Conservation (phyloP, 2,329 filamentous ascomycete genomes). For the Dactylellina drechsleri region DNA sequence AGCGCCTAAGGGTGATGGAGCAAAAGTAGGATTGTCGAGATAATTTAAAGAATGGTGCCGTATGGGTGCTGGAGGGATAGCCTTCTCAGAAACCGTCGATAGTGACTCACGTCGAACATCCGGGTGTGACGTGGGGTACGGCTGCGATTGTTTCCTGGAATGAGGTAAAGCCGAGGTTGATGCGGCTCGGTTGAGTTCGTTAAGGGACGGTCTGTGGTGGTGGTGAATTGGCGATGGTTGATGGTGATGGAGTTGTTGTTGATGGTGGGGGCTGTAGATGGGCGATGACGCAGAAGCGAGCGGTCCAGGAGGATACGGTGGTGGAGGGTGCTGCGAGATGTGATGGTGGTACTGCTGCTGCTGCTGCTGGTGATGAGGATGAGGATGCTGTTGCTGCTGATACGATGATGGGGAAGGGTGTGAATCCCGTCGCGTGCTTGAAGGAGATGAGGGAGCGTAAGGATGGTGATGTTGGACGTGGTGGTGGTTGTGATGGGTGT, state of each 20-base stretch:
- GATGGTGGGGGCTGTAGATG: constrained; percentile 8
- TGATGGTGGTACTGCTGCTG: constrained; percentile 36
- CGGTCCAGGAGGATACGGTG: constrained; percentile 1
- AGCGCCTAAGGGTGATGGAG: constrained; percentile 29
- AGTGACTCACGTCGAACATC: constrained; percentile 44
- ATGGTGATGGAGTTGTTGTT: constrained; percentile 32
- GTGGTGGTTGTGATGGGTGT: constrained; percentile 8
- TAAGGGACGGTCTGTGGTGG: constrained; percentile 36
- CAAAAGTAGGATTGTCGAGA: constrained; percentile 44
- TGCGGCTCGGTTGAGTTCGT: constrained; percentile 20
- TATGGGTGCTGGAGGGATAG: constrained; percentile 34
- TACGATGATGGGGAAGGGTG: constrained; percentile 16
- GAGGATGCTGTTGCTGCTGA: constrained; percentile 27
- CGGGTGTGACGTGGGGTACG: constrained; percentile 35
- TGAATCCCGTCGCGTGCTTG: constrained; percentile 35
- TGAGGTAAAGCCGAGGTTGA: constrained; percentile 30
- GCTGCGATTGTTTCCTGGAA: constrained; percentile 35
- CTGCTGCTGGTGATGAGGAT: constrained; percentile 26
- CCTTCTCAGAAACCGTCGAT: constrained; percentile 39
- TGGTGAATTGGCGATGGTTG: constrained; percentile 31
- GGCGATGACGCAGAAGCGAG: constrained; percentile 18
- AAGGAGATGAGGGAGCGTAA: neutral
- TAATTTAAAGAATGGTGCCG: constrained; percentile 42
- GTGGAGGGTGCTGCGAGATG: constrained; percentile 22
- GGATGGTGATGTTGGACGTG: constrained; percentile 10